Base-by-base conservation (phyloP, 306 rosid genomes). In the Vicia sativa region DNA sequence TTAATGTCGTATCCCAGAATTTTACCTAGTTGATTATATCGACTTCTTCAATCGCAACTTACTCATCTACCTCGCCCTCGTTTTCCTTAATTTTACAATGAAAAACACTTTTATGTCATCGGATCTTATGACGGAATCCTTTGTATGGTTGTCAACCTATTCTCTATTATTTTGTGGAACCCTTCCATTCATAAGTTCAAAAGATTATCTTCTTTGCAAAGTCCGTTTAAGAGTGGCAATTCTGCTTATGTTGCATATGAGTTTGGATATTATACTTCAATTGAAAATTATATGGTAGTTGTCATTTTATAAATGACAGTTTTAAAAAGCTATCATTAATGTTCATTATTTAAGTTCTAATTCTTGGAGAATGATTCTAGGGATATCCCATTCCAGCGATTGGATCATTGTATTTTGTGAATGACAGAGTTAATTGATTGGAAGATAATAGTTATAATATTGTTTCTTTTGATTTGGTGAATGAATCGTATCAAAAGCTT, bases 381-480 rank as follows among this genome's bases (percentile, higher is more conserved):
- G 0, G 41, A 37, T 55, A 44, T 7, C 78, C 23, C 19, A 9
- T 1, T 62, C 56, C 0, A 1, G 1, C 0, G 18, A 26, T 6
- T n/a, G 6, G 6, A 3, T 62, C 43, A 0, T 72, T 67, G 3
- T 68, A 54, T 66, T 80, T 59, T 0, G 84, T 75, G 18, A 66
- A 61, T 62, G 78, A 80, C 16, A 28, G 68, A 0, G 31, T 80
- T 55, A 75, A 75, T 35, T 75, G 78, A 75, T 38, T 52, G 50
- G 72, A 48, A 15, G 41, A 37, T 37, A 6, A 7, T 7, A 3
- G 1, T 7, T 37, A 37, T 9, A 6, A 37, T 5, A 10, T 14
- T 79, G 53, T 75, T 23, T 23, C 84, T 67, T 74, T 80, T 52
- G 75, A 80, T 71, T 45, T 80, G 48, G 50, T 67, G 7, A 71